A percentile compares a stretch with the other conserved stretches of the same genome.
phyloP scores from a whole-genome alignment of 1,284 basidiomycete genomes.

The Schizophyllum commune region DNA sequence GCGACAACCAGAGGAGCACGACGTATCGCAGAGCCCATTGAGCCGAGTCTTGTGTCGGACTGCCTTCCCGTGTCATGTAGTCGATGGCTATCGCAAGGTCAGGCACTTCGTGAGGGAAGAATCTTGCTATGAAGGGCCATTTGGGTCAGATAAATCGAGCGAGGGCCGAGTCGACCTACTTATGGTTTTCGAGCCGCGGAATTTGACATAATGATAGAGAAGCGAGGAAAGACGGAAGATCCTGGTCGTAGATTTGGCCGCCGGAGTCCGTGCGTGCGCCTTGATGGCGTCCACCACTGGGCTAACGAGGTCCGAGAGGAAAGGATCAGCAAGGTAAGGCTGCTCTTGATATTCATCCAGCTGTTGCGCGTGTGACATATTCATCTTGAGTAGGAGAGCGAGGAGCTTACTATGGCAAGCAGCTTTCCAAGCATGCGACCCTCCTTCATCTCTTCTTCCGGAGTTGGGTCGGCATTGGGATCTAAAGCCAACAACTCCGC shows the following conservation, averaged over 20 bases:
- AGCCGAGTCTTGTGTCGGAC: constrained; percentile 29
- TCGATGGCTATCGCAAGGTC: constrained; percentile 74
- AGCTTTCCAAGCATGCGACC: constrained; percentile 33
- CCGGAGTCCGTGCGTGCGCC: constrained; percentile 35
- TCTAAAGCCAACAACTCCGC: constrained; percentile 43
- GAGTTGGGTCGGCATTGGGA: constrained; percentile 33
- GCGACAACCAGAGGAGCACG: constrained; percentile 86
- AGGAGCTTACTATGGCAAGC: constrained; percentile 32
- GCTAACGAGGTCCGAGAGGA: constrained; percentile 74
- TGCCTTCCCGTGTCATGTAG: constrained; percentile 42
- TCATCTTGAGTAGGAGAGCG: neutral
- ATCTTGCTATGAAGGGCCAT: constrained; percentile 53
- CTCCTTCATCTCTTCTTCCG: constrained; percentile 43
- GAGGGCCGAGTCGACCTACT: constrained; percentile 42
- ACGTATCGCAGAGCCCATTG: constrained; percentile 85
- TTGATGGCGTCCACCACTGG: constrained; percentile 72
- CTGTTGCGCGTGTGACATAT: constrained; percentile 31
- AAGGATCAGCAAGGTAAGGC: constrained; percentile 92
- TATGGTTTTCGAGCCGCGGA: constrained; percentile 88
- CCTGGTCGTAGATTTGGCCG: constrained; percentile 21
- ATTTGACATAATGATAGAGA: constrained; percentile 83
- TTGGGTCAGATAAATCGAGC: constrained; percentile 12
- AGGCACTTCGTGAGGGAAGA: constrained; percentile 84
- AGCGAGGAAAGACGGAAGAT: constrained; percentile 54
- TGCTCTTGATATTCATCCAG: constrained; percentile 91